Evolutionary conservation across 192 early-diverging fungal species (phyloP), one percentile per base, ranked within the genome.

Genomic region (Gamsiella multidivaricata): DNA sequence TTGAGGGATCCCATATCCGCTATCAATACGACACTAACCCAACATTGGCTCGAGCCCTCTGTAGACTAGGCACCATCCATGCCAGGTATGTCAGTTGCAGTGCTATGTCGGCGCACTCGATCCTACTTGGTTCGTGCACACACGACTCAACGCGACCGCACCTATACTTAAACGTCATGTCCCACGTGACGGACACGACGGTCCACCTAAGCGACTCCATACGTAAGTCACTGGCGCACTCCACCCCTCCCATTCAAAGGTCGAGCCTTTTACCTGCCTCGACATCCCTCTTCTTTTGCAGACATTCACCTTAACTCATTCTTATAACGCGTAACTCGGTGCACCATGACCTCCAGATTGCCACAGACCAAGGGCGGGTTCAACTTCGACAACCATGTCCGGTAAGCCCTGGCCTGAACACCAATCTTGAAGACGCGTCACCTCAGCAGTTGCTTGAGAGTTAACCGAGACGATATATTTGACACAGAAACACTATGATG

Each of bases 361-460:
- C 63, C 70, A 31, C 57, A 69, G 69, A 64, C 84, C 55, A 87
- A 84, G 61, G 84, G 90, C 59, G 94, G 94, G 5, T 95, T 95
- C 85, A 92, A 85, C 85, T 95, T 95, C 85, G 94, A 95, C 14
- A 94, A 94, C 86, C 92, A 88, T 82, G 81, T 84, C 36, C 87
- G 94, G 94, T 93, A 69, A 42, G 78, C 28, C 26, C 39, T 41
- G 7, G 14, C 39, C 14, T 41, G 7, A 41, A 10, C 37, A 39
- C 37, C 25, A 31, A 29, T 83, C 1, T 34, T 58, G 22, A 47
- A 55, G 56, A 69, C 67, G 67, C 67, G 67, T 69, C 66, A 60
- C 10, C 41, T 32, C 12, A 46, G 47, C 12, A 4, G 28, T 23
- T 28, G 28, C 25, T 12, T 54, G 39, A 49, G 43, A n/a, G 8